Evolutionary conservation across 352 stramenopile species (phyloP), one percentile per base, ranked within the genome.

Genomic region (Phytophthora tubulina): DNA sequence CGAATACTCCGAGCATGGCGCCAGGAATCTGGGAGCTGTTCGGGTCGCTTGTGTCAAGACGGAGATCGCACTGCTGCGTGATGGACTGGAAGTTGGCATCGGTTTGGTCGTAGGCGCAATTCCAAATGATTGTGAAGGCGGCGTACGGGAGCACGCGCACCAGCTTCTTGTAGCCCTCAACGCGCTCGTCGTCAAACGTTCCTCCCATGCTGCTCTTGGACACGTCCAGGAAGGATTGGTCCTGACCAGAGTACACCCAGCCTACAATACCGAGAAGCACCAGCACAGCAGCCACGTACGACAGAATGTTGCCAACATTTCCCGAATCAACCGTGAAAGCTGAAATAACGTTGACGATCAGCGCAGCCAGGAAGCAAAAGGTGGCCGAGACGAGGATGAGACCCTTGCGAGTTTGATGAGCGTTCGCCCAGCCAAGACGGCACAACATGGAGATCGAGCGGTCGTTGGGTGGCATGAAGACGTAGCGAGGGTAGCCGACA

Each of bases 1-100:
- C 73, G 30, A 86, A 88, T 1, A 88, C 68, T 1, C 78, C 78
- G 6, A 91, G 69, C 60, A 82, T 85, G 32, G 84, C 78, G 7
- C 84, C 84, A 27, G 84, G 78, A 36, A 91, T 78, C 66, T 91
- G 84, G 4, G 50, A 78, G 50, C 75, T 79, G 59, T 88, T 55
- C 3, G 69, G 66, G 41, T 76, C 75, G 53, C 60, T 76, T 5
- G 54, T 70, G 59, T 73, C 75, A 15, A 84, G 78, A 55, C 85
- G 85, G 55, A 90, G 52, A 59, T 92, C 85, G 41, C 74, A 85
- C 68, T 92, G 85, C 67, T 92, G 85, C 9, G 82, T 85, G 69
- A 92, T 91, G 14, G 80, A 78, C 73, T 92, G 84, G 70, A 88
- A 87, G 72, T 92, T 92, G 74, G 77, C 85, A 46, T 89, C 80